Conservation (phyloP, 805 yeast genomes). For the Komagataella populi region DNA sequence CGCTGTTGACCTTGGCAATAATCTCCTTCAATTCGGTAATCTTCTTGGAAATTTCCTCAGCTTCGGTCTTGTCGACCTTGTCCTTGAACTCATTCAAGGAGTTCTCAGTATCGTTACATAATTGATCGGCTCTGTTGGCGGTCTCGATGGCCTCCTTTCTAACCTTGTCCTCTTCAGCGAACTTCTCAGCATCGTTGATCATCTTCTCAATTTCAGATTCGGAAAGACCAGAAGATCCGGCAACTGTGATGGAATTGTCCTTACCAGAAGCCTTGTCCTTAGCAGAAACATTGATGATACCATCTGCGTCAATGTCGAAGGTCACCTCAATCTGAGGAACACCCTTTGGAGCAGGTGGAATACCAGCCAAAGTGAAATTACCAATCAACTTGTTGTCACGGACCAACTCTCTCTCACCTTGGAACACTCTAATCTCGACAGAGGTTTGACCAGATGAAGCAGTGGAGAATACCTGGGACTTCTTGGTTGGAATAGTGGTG, state of each 20-base stretch:
- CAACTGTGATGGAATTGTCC: constrained; percentile 62
- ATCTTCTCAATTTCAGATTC: constrained; percentile 54
- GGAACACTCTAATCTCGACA: constrained; percentile 96
- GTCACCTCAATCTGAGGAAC: constrained; percentile 91
- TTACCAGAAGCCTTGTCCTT: constrained; percentile 67
- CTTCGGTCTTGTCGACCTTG: constrained; percentile 35
- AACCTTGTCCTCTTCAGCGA: constrained; percentile 45
- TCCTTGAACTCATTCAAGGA: constrained; percentile 70
- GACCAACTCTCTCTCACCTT: constrained; percentile 97
- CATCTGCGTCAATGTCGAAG: constrained; percentile 94
- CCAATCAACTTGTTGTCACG: constrained; percentile 97
- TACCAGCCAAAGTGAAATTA: constrained; percentile 90
- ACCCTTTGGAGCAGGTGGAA: constrained; percentile 93
- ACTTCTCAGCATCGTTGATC: constrained; percentile 52
- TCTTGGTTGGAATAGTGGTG: constrained; percentile 95
- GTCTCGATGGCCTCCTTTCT: constrained; percentile 52
- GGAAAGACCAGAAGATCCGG: constrained; percentile 56
- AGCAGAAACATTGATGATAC: constrained; percentile 73
- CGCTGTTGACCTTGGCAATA: constrained; percentile 44
- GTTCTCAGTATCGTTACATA: constrained; percentile 78
- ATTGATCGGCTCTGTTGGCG: constrained; percentile 66
- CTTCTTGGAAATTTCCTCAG: constrained; percentile 34
- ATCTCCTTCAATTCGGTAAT: constrained; percentile 50
- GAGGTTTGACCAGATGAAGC: constrained; percentile 95
- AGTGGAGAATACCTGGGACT: constrained; percentile 91